A percentile compares a stretch with the other conserved stretches of the same genome.
Conservation (phyloP, 768 basidiomycete genomes). For the Baorangia bicolor region DNA sequence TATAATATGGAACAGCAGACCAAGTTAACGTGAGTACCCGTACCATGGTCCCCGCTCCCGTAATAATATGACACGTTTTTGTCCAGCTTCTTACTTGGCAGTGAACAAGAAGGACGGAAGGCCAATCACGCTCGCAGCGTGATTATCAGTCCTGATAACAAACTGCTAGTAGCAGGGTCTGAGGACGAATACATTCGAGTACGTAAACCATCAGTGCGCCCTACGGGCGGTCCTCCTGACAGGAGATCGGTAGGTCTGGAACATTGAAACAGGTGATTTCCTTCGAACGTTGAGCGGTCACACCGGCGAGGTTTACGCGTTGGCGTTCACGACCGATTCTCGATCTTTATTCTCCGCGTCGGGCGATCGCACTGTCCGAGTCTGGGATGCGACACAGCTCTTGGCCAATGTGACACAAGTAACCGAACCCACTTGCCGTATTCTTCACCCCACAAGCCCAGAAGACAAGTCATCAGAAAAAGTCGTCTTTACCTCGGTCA, state of each 20-base stretch:
- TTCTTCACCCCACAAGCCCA: conserved; percentile 17
- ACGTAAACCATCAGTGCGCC: conserved; percentile 4
- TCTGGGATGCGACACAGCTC: conserved; percentile 35
- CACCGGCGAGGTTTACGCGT: conserved; percentile 34
- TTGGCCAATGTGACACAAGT: conserved; percentile 15
- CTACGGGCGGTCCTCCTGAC: background rate
- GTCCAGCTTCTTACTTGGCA: conserved; percentile 28
- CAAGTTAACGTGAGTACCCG: conserved; percentile 26
- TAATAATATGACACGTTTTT: background rate
- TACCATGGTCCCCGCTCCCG: background rate
- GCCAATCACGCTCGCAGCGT: conserved; percentile 35
- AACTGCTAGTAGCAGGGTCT: conserved; percentile 33
- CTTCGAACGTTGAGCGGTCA: conserved; percentile 34
- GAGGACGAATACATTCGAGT: conserved; percentile 36
- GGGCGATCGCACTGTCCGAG: conserved; percentile 35
- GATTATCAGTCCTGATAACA: conserved; percentile 31
- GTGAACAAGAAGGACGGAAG: conserved; percentile 17
- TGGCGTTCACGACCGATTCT: conserved; percentile 37
- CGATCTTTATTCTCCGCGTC: conserved; percentile 36
- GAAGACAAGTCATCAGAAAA: conserved; percentile 21
- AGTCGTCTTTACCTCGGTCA: conserved; percentile 30
- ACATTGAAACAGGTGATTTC: conserved; percentile 23
- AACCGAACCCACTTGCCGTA: conserved; percentile 19
- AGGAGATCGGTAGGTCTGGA: conserved; percentile 26
- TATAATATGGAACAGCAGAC: conserved; percentile 28